A percentile compares a stretch with the other conserved stretches of the same genome.
These are phyloP conservation scores for Scedosporium minutisporum DNA, from an alignment of 2,329 filamentous ascomycete genomes.

Conservation along the genomic window DNA sequence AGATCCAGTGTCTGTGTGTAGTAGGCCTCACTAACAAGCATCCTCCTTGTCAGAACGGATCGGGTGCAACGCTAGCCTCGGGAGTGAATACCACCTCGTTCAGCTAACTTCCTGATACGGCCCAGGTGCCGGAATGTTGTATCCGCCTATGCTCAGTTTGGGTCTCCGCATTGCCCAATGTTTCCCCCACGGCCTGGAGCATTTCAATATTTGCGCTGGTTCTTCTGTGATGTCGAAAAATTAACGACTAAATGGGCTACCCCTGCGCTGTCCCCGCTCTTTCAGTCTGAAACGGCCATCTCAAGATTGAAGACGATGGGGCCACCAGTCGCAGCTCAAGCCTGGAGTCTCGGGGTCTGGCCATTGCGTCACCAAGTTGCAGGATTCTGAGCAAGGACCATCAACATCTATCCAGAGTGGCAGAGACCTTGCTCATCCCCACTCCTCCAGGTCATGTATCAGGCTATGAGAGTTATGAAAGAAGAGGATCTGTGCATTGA, in stretches of 20 bases:
- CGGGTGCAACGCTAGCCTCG: background rate
- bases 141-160: background rate
- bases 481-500: background rate
- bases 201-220: background rate
- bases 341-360: too few species aligned
- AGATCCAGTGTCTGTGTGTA: too few species aligned
- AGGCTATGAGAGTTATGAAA: background rate
- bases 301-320: too few species aligned
- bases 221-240: background rate
- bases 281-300: too few species aligned
- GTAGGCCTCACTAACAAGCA: background rate
- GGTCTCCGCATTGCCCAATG: too few species aligned
- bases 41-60: background rate
- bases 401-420: too few species aligned
- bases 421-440: too few species aligned
- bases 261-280: too few species aligned
- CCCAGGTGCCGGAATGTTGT: background rate
- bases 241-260: too few species aligned
- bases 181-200: background rate
- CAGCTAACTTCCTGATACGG: background rate
- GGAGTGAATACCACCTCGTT: background rate
- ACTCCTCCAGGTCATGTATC: background rate
- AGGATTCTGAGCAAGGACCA: too few species aligned
- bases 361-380: too few species aligned
- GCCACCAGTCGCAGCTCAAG: too few species aligned